phyloP scores from a whole-genome alignment of 75 land plant genomes.

The Ceratopteris richardii region DNA sequence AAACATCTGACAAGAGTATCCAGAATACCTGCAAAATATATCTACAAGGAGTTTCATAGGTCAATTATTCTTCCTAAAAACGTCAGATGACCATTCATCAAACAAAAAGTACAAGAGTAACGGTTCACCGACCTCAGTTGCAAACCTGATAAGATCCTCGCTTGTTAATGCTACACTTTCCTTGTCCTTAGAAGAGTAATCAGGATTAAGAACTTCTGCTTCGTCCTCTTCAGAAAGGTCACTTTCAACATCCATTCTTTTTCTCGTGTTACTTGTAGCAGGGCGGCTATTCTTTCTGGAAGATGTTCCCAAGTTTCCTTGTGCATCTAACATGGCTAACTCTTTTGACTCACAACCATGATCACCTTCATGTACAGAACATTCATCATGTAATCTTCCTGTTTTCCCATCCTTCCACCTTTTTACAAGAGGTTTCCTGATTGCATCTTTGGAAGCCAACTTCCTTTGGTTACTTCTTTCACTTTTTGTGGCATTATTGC shows the following conservation, averaged over 20 bases:
- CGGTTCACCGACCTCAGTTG: conserved; percentile 1
- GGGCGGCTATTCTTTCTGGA: background rate
- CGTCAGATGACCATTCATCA: too few species aligned
- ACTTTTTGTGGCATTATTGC: background rate
- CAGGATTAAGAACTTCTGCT: background rate
- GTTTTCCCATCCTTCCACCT: background rate
- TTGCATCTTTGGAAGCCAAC: background rate
- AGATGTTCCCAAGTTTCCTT: background rate
- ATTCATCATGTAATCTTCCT: too few species aligned
- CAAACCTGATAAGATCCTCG: conserved; percentile 4
- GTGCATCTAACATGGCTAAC: background rate
- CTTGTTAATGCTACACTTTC: background rate
- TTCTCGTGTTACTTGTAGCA: background rate
- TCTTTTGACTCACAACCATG: background rate
- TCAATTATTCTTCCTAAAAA: too few species aligned
- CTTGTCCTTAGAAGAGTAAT: background rate
- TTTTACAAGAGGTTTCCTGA: background rate
- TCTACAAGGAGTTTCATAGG: too few species aligned
- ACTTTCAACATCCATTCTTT: background rate
- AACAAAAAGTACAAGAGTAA: too few species aligned
- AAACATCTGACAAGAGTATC: too few species aligned
- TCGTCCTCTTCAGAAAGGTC: conserved; percentile 1
- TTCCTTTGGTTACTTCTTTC: background rate
- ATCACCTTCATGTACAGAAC: background rate
- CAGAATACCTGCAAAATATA: too few species aligned